phyloP scores from a whole-genome alignment of 202 grass and related monocot species.

The Sporobolus alterniflorus region DNA sequence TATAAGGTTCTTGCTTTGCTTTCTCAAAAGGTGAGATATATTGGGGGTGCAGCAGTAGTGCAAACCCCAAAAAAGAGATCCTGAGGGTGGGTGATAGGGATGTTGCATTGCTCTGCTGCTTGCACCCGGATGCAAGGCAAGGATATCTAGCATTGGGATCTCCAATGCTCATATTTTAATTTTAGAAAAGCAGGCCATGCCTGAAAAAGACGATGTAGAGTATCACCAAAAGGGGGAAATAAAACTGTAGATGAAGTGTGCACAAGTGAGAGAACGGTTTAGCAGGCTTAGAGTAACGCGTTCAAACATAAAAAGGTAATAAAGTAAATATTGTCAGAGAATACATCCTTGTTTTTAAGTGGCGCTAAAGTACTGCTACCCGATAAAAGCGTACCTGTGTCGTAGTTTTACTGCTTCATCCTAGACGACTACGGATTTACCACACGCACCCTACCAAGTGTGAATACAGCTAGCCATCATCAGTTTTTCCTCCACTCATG shows the following conservation, averaged over 20 bases:
- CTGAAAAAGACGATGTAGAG: constrained; percentile 32
- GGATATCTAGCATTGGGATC: constrained; percentile 41
- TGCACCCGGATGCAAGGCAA: constrained; percentile 55
- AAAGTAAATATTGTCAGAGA: constrained; percentile 25
- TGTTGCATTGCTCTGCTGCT: constrained; percentile 40
- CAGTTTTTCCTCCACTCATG: not conserved
- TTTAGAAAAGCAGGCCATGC: constrained; percentile 11
- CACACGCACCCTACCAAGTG: not conserved
- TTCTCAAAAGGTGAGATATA: constrained; percentile 57
- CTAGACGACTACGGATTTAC: constrained; percentile 30
- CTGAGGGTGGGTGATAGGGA: constrained; percentile 33
- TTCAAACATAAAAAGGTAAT: constrained; percentile 16
- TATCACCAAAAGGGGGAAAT: constrained; percentile 21
- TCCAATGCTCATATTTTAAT: constrained; percentile 10
- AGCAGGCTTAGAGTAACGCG: not conserved
- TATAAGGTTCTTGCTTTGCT: constrained; percentile 23
- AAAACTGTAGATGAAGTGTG: constrained; percentile 35
- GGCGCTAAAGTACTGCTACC: not conserved
- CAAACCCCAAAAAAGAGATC: constrained; percentile 53
- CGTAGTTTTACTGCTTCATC: not conserved
- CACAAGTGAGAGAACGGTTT: not conserved
- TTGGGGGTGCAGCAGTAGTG: not conserved
- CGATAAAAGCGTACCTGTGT: not conserved
- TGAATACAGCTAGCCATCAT: constrained; percentile 27
- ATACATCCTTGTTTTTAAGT: constrained; percentile 45